These are phyloP conservation scores for Fusarium avenaceum DNA, from an alignment of 2,329 filamentous ascomycete species.

Conservation along the genomic window DNA sequence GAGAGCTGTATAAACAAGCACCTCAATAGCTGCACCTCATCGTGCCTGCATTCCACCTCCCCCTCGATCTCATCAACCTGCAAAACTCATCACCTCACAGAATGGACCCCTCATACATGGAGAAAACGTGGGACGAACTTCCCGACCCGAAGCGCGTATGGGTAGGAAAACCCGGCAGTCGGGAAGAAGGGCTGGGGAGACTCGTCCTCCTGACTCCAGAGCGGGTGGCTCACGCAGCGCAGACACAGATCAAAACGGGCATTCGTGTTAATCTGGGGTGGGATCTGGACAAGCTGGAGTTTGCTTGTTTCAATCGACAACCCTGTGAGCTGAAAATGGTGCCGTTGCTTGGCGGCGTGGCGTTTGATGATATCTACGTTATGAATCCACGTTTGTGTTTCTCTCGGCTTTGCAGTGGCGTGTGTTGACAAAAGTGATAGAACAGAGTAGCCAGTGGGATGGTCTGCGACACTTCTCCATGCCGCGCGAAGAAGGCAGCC, in stretches of 20 bases:
- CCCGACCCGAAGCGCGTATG: constrained; percentile 64
- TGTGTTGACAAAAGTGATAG: neutral
- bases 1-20: constrained; percentile 18
- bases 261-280: constrained; percentile 66
- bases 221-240: constrained; percentile 61
- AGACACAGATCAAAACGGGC: constrained; percentile 65
- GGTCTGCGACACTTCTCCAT: constrained; percentile 64
- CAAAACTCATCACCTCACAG: neutral
- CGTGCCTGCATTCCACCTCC: neutral
- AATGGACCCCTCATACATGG: constrained; percentile 35
- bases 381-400: constrained; percentile 59
- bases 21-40: neutral
- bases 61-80: neutral
- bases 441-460: constrained; percentile 67
- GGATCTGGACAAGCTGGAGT: constrained; percentile 68
- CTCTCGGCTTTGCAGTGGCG: fast-evolving
- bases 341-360: constrained; percentile 60
- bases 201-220: constrained; percentile 65
- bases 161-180: constrained; percentile 59
- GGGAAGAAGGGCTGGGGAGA: constrained; percentile 67
- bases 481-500: constrained; percentile 53
- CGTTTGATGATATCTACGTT: constrained; percentile 64
- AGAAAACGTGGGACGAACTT: constrained; percentile 51
- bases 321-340: constrained; percentile 65
- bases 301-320: constrained; percentile 66